These are phyloP conservation scores for Cordyceps militaris DNA, from an alignment of 2,329 filamentous ascomycete species.

Conservation along the genomic window DNA sequence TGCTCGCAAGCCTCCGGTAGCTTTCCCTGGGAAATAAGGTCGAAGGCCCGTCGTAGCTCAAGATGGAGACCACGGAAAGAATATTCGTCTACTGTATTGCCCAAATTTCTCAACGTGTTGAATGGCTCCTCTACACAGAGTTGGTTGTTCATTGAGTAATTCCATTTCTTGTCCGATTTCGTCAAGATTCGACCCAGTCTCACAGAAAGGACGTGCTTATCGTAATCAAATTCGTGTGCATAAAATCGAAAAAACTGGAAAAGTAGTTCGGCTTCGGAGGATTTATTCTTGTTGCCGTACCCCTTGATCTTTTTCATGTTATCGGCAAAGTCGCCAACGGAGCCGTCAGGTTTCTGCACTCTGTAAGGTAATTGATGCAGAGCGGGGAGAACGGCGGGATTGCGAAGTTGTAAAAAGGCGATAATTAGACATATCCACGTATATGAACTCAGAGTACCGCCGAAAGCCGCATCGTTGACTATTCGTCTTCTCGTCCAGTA, in stretches of 20 bases:
- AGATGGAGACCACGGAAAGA: constrained; percentile 87
- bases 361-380: constrained; percentile 61
- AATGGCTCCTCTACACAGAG: constrained; percentile 97
- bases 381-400: constrained; percentile 76
- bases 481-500: constrained; percentile 92
- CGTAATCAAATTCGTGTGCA: constrained; percentile 87
- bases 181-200: constrained; percentile 70
- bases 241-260: constrained; percentile 96
- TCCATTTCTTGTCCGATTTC: constrained; percentile 85
- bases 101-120: constrained; percentile 80
- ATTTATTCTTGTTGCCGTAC: constrained; percentile 73
- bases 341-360: constrained; percentile 51
- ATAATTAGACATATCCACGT: constrained; percentile 99
- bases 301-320: constrained; percentile 67
- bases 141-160: constrained; percentile 69
- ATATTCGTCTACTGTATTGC: constrained; percentile 93
- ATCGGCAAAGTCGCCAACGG: constrained; percentile 75
- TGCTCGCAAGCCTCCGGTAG: constrained; percentile 80
- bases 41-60: constrained; percentile 84
- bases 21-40: constrained; percentile 69
- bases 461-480: constrained; percentile 91
- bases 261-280: constrained; percentile 75
- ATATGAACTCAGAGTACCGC: constrained; percentile 93
- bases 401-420: constrained; percentile 84
- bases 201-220: constrained; percentile 76